Evolutionary conservation across 2,329 filamentous ascomycete species (phyloP), one percentile per base, ranked within the genome.

Genomic region (Penicillium janthinellum): DNA sequence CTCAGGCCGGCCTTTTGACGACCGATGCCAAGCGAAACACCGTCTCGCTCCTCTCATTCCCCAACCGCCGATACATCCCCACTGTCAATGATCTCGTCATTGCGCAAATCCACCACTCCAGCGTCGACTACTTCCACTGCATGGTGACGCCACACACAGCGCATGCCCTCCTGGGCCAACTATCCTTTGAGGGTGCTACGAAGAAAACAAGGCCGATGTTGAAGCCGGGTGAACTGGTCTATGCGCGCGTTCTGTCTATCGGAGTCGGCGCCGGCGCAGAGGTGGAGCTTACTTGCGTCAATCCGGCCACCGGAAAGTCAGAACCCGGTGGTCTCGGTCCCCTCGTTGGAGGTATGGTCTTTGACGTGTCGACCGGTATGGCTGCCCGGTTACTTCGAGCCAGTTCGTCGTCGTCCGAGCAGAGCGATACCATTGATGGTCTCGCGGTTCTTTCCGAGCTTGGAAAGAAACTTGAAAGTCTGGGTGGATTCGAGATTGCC

Each of bases 121-220:
- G 87, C 53, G 82, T 83, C 58, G 95, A 98, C 68, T 84, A 86
- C 73, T 97, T 91, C 82, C 88, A 90, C 76, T 92, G 92, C 75
- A 83, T 84, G 67, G 83, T 98, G 55, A 89, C 91, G 31, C 83
- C 84, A 8, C 80, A 87, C 70, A 84, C 83, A 5, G 78, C 83
- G 0, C 77, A 79, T 61, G 92, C 90, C 0, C 81, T 90, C 17
- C 86, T 98, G 0, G 92, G 91, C 0, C 90, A 96, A 66, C 84
- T 98, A 20, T 87, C 92, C n/a, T 99, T 99, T 75, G 94, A 98
- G 77, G 88, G 88, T 64, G 95, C 92, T 17, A 92, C 90, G 47
- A 95, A 93, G 77, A 98, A 98, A 79, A 96, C 91, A 2, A 85
- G 93, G 1, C 95, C 95, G 0, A 84, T 91, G 64, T 84, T 98